Percentiles rank a stretch among this genome's conserved stretches.
Evolutionary conservation across 2,329 filamentous ascomycete species (phyloP).

Genomic region (Tolypocladium tundrense): DNA sequence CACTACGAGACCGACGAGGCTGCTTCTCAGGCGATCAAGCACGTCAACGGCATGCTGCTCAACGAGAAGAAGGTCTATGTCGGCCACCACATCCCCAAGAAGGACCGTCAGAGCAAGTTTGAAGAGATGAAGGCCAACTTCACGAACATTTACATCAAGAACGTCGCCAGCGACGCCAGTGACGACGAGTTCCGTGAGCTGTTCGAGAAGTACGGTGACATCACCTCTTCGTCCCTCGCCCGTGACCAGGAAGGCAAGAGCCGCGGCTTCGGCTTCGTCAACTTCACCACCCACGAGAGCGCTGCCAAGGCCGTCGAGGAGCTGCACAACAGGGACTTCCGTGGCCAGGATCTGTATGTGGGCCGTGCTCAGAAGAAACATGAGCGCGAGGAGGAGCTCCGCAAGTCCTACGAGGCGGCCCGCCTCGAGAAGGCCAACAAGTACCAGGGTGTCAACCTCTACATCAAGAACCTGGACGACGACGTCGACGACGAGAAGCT

Average conservation of each 20-base stretch:
- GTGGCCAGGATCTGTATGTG: slow-evolving; percentile 92
- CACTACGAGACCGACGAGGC: slow-evolving; percentile 99
- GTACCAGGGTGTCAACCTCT: slow-evolving; percentile 98
- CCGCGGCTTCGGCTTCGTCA: slow-evolving; percentile 92
- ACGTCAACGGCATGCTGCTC: slow-evolving; percentile 97
- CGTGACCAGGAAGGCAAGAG: slow-evolving; percentile 85
- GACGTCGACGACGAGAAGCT: slow-evolving; percentile 98
- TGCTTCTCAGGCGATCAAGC: slow-evolving; percentile 94
- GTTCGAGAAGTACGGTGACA: slow-evolving; percentile 86
- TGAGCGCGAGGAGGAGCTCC: slow-evolving; percentile 97
- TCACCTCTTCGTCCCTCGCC: slow-evolving; percentile 90
- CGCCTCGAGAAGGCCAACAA: slow-evolving; percentile 98
- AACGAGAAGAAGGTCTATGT: slow-evolving; percentile 99
- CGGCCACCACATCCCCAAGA: slow-evolving; percentile 98
- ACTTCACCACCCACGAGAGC: slow-evolving; percentile 85
- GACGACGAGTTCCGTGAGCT: slow-evolving; percentile 92
- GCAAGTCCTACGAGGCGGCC: slow-evolving; percentile 96
- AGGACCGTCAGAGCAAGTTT: slow-evolving; percentile 99
- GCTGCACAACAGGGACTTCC: slow-evolving; percentile 85
- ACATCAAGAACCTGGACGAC: slow-evolving; percentile 98
- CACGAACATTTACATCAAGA: slow-evolving; percentile 99
- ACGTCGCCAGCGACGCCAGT: slow-evolving; percentile 72
- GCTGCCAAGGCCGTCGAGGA: slow-evolving; percentile 81
- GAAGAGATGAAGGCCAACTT: slow-evolving; percentile 99
- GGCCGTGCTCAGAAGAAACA: slow-evolving; percentile 99